Percentiles rank a stretch among this genome's conserved stretches.
These are phyloP conservation scores for Fusarium pininemorale DNA, from an alignment of 2,329 filamentous ascomycete species.

Conservation along the genomic window DNA sequence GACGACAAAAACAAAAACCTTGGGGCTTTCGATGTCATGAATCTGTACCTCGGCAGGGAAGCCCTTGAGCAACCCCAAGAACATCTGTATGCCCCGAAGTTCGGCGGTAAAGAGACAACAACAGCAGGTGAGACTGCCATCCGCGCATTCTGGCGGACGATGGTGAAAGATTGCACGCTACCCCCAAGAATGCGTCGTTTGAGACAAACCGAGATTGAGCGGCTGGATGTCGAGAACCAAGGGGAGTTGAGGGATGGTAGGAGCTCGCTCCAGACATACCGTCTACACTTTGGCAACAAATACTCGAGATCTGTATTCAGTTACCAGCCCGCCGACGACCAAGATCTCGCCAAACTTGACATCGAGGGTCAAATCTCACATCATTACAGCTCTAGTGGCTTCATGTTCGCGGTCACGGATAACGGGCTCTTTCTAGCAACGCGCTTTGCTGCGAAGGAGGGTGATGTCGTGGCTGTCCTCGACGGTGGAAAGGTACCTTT, in stretches of 20 bases:
- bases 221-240: neutral
- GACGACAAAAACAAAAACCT: accelerated
- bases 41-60: neutral
- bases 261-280: neutral
- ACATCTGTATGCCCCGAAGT: neutral
- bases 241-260: neutral
- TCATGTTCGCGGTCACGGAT: neutral
- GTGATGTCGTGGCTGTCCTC: constrained; percentile 10
- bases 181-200: constrained; percentile 16
- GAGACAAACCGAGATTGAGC: neutral
- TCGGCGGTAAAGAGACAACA: neutral
- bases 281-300: neutral
- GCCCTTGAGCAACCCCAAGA: neutral
- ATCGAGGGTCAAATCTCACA: neutral
- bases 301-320: neutral
- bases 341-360: neutral
- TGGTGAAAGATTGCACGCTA: constrained; percentile 5
- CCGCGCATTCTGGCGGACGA: constrained; percentile 14
- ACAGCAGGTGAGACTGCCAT: neutral
- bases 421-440: constrained; percentile 12
- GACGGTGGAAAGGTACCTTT: constrained; percentile 25
- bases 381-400: neutral
- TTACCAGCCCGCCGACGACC: neutral
- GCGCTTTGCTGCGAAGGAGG: neutral
- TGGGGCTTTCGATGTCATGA: neutral